These are phyloP conservation scores for Pseudozyma tsukubaensis DNA, from an alignment of 1,284 basidiomycete genomes.

Conservation along the genomic window DNA sequence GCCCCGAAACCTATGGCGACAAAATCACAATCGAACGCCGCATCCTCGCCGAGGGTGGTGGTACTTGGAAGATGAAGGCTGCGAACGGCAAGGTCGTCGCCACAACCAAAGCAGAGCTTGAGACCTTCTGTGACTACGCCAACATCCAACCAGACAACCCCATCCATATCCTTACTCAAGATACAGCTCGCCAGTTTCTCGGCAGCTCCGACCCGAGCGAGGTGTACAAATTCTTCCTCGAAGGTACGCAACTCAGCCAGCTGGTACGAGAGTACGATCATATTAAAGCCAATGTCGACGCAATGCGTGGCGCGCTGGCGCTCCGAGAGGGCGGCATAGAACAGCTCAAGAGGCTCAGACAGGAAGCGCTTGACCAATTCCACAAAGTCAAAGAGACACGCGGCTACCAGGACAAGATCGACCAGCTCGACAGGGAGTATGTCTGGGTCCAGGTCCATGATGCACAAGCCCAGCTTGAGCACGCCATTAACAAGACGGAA, in stretches of 20 bases:
- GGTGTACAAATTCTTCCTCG: slow-evolving; percentile 91
- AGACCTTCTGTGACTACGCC: slow-evolving; percentile 91
- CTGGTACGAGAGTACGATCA: slow-evolving; percentile 83
- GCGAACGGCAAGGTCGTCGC: slow-evolving; percentile 76
- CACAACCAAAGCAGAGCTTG: slow-evolving; percentile 85
- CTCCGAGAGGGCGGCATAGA: slow-evolving; percentile 76
- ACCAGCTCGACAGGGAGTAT: slow-evolving; percentile 81
- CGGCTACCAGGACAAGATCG: slow-evolving; percentile 77
- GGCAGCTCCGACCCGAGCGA: slow-evolving; percentile 83
- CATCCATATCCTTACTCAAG: slow-evolving; percentile 79
- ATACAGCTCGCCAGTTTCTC: slow-evolving; percentile 82
- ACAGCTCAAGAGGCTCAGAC: slow-evolving; percentile 76
- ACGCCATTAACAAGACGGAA: slow-evolving; percentile 41
- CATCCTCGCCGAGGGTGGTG: slow-evolving; percentile 80
- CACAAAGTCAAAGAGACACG: slow-evolving; percentile 80
- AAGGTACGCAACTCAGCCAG: slow-evolving; percentile 89
- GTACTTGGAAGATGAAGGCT: slow-evolving; percentile 85
- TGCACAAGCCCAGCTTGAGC: slow-evolving; percentile 73
- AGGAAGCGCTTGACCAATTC: slow-evolving; percentile 76
- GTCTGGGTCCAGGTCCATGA: slow-evolving; percentile 88
- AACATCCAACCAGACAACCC: slow-evolving; percentile 97
- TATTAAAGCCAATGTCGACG: slow-evolving; percentile 55
- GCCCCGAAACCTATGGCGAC: slow-evolving; percentile 82
- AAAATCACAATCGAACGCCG: slow-evolving; percentile 85
- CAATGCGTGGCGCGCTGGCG: slow-evolving; percentile 54